Evolutionary conservation across 306 rosid genomes (phyloP), one percentile per base, ranked within the genome.

Genomic region (Vicia faba): DNA sequence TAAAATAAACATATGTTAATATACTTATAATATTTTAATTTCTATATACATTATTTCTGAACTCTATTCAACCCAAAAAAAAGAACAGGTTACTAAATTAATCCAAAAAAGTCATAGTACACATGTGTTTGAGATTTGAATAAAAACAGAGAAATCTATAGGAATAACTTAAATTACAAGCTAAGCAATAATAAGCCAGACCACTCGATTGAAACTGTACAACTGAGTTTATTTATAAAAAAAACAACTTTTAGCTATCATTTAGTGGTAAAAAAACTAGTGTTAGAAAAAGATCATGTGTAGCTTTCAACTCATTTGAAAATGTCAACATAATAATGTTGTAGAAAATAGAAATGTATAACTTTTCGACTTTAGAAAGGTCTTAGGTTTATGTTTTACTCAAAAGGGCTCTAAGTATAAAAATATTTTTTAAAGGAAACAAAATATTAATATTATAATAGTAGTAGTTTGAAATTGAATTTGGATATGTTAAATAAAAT

Each of bases 241-340:
- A 4, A 14, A 33, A 19, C 12, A 14, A 11, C 38, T 11, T 44
- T 35, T 11, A 14, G 5, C 15, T 4, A 36, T 33, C 11, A 13
- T 25, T 43, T 43, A 12, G 49, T 43, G 38, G 38, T 0, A 40
- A 40, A n/a, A 5, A 44, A 49, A 8, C 12, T 20, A 33, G 38
- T 11, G 36, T 11, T 7, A n/a, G 19, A 40, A 9, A 60, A 67
- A 70, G 18, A 16, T 59, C 0, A 48, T 26, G 29, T 39, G 39
- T 54, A n/a, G 3, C 15, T 29, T 14, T 28, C 16, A 35, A 26
- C 35, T 18, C 66, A 51, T 43, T 43, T 19, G 40, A 44, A 36
- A 11, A 66, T 25, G 36, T 60, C 64, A 71, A 48, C 38, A 33
- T 33, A 15, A 7, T 15, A 48, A 44, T 46, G 55, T 63, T 71